A percentile compares a stretch with the other conserved stretches of the same genome.
These are phyloP conservation scores for Phytophthora lateralis DNA, from an alignment of 352 stramenopile species.

Conservation along the genomic window DNA sequence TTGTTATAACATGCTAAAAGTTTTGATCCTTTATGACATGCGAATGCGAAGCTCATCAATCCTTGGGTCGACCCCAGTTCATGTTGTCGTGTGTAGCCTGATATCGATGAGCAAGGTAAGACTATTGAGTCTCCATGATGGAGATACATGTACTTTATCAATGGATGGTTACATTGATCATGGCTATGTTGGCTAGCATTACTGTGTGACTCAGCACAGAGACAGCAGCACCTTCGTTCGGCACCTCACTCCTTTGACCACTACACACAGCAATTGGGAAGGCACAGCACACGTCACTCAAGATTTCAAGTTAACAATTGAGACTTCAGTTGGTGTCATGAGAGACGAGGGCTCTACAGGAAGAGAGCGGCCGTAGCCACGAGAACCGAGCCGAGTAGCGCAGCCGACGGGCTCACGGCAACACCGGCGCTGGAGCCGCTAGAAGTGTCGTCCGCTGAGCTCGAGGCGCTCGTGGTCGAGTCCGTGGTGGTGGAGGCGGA, in stretches of 20 bases:
- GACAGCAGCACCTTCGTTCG: not conserved
- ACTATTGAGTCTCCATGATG: too few species aligned
- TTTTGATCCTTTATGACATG: not conserved
- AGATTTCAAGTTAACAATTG: constrained; percentile 14
- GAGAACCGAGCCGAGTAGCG: constrained; percentile 27
- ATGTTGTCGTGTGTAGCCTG: too few species aligned
- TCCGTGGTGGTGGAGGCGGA: constrained; percentile 28
- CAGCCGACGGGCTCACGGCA: constrained; percentile 11
- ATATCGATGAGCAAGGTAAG: too few species aligned
- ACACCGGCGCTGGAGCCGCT: constrained; percentile 20
- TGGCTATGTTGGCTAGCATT: too few species aligned
- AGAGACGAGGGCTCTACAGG: constrained; percentile 25
- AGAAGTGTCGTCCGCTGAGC: constrained; percentile 23
- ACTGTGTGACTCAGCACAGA: not conserved
- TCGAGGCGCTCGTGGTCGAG: constrained; percentile 25
- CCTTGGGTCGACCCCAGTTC: too few species aligned
- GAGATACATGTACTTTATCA: too few species aligned
- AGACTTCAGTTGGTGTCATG: constrained; percentile 9
- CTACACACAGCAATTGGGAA: constrained; percentile 2
- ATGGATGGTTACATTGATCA: too few species aligned
- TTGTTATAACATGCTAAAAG: constrained; percentile 7
- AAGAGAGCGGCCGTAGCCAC: constrained; percentile 28
- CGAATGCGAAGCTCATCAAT: too few species aligned
- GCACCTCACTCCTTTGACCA: not conserved
- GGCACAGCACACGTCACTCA: not conserved